Evolutionary conservation across 352 stramenopile species (phyloP).

Genomic region (Pythium phragmitis): DNA sequence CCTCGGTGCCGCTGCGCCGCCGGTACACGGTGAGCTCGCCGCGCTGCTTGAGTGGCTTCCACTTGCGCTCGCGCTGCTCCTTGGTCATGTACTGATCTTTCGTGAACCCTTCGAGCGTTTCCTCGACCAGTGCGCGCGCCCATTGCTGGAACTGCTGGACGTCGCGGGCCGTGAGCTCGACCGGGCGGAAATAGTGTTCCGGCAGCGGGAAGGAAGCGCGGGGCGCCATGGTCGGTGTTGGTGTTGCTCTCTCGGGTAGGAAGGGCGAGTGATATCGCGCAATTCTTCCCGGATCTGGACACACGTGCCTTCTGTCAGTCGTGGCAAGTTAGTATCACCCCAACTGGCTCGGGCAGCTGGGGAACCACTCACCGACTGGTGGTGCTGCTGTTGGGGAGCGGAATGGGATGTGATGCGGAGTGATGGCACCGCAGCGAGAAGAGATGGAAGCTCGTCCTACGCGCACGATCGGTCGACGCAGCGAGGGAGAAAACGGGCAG

Average conservation of each 20-base stretch:
- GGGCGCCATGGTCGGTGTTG: slow-evolving; percentile 21
- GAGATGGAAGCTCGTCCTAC: no score
- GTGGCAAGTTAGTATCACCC: no score
- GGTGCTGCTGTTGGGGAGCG: no score
- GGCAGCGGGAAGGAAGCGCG: slow-evolving; percentile 49
- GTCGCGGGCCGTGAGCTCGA: slow-evolving; percentile 50
- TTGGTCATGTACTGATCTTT: slow-evolving; percentile 63
- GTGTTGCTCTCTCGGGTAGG: not conserved
- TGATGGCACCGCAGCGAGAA: no score
- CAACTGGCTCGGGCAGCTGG: no score
- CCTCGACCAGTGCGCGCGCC: slow-evolving; percentile 56
- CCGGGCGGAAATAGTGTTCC: slow-evolving; percentile 54
- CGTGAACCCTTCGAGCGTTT: slow-evolving; percentile 72
- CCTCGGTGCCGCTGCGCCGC: slow-evolving; percentile 42
- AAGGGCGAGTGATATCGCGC: no score
- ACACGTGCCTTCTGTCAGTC: no score
- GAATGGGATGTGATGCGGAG: no score
- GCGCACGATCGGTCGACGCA: no score
- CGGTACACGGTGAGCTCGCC: slow-evolving; percentile 58
- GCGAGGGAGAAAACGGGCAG: no score
- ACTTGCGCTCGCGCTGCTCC: slow-evolving; percentile 61
- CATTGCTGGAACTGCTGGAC: slow-evolving; percentile 57
- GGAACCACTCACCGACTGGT: no score
- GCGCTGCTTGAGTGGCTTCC: slow-evolving; percentile 71
- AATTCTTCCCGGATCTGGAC: no score